phyloP scores from a whole-genome alignment of 106 monocot genomes.

The Xerophyta viscosa region DNA sequence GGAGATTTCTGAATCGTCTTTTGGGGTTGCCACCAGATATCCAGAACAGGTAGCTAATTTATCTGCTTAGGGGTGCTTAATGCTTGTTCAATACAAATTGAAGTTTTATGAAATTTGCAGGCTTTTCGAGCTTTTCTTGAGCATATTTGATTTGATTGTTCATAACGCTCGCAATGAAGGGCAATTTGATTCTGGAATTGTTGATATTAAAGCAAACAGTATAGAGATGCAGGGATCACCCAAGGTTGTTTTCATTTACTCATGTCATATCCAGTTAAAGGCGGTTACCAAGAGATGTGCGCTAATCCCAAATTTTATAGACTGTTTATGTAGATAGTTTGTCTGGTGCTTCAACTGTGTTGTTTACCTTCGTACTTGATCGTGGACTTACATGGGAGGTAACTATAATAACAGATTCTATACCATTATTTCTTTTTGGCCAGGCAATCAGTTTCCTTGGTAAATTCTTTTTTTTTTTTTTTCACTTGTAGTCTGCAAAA shows the following conservation, averaged over 20 bases:
- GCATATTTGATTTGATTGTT: constrained; percentile 71
- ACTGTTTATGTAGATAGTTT: constrained; percentile 77
- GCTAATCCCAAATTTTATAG: constrained; percentile 29
- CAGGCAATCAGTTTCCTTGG: no score
- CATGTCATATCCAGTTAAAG: background rate
- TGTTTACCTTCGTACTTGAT: constrained; percentile 76
- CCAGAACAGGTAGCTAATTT: constrained; percentile 64
- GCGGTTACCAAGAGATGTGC: background rate
- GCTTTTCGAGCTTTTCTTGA: constrained; percentile 86
- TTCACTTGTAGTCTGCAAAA: constrained; percentile 56
- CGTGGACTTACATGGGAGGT: constrained; percentile 96
- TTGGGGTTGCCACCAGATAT: constrained; percentile 87
- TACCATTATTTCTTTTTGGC: no score
- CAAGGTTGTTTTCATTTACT: constrained; percentile 37
- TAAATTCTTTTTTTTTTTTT: no score
- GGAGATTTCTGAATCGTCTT: constrained; percentile 92
- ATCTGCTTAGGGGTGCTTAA: constrained; percentile 1
- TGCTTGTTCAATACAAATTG: constrained; percentile 1
- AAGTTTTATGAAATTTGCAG: constrained; percentile 24
- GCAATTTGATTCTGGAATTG: constrained; percentile 91
- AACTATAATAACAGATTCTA: no score
- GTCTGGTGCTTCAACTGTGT: constrained; percentile 85
- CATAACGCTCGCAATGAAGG: constrained; percentile 89
- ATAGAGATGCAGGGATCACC: constrained; percentile 67
- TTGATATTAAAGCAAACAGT: constrained; percentile 79